Evolutionary conservation across 2,329 filamentous ascomycete genomes (phyloP).

Genomic region (Thelonectria olida): DNA sequence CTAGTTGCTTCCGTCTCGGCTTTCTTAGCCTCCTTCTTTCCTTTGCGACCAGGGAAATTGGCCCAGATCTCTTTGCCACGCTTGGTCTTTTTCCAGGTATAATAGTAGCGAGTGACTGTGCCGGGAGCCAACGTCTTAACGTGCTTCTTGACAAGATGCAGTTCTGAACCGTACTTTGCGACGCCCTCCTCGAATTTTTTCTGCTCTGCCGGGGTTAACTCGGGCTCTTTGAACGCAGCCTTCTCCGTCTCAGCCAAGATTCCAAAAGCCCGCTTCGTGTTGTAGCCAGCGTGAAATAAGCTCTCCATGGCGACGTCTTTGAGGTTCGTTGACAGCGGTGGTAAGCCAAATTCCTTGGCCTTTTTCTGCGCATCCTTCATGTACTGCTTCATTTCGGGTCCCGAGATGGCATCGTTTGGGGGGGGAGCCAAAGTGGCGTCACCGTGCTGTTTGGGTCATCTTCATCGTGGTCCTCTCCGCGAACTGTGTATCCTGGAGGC

Average conservation of each 20-base stretch:
- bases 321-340: conserved; percentile 83
- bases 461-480: conserved; percentile 80
- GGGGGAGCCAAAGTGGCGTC: conserved; percentile 81
- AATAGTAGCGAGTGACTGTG: conserved; percentile 91
- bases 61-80: conserved; percentile 91
- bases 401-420: conserved; percentile 60
- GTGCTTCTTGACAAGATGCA: conserved; percentile 82
- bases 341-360: conserved; percentile 74
- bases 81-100: conserved; percentile 96
- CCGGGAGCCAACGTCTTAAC: conserved; percentile 84
- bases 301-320: conserved; percentile 83
- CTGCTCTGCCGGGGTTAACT: conserved; percentile 78
- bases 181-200: conserved; percentile 95
- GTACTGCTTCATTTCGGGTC: conserved; percentile 77
- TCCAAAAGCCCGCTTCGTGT: conserved; percentile 75
- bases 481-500: conserved; percentile 82
- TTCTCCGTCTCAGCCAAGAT: conserved; percentile 74
- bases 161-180: conserved; percentile 88
- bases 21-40: conserved; percentile 85
- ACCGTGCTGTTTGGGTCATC: conserved; percentile 80
- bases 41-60: conserved; percentile 85
- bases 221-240: conserved; percentile 83
- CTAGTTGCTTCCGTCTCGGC: conserved; percentile 77
- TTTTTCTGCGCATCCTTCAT: conserved; percentile 75
- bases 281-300: conserved; percentile 76